Evolutionary conservation across 345 rosid genomes (phyloP).

Genomic region (Punica granatum): DNA sequence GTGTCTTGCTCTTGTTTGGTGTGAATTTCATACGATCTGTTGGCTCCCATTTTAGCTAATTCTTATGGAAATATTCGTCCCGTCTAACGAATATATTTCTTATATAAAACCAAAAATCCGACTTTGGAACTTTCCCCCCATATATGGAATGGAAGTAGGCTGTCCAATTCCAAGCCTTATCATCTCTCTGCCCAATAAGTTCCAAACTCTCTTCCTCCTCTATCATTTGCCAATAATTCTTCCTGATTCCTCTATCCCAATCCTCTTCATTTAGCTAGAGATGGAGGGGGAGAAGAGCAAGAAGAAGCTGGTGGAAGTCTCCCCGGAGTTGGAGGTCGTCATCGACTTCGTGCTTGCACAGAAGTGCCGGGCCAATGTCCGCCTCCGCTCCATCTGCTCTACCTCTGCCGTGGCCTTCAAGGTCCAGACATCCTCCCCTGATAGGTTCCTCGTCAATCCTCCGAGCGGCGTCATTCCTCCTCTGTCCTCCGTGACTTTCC

Average conservation of each 20-base stretch:
- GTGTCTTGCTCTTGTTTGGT: no score
- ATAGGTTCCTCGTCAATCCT: slow-evolving; percentile 52
- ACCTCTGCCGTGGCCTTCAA: slow-evolving; percentile 42
- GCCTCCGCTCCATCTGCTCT: slow-evolving; percentile 36
- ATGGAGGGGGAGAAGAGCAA: slow-evolving; percentile 4
- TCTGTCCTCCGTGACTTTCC: slow-evolving; percentile 30
- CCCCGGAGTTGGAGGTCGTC: slow-evolving; percentile 34
- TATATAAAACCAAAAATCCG: no score
- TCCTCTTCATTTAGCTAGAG: neutral
- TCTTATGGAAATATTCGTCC: no score
- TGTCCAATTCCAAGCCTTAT: neutral
- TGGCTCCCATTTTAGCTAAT: no score
- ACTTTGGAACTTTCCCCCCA: neutral
- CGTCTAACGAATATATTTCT: no score
- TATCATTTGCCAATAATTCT: neutral
- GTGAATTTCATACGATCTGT: no score
- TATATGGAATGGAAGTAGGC: neutral
- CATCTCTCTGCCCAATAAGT: neutral
- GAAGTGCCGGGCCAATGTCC: slow-evolving; percentile 45
- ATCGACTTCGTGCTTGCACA: slow-evolving; percentile 36
- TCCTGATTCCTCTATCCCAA: no score
- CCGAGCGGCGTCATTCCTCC: slow-evolving; percentile 46
- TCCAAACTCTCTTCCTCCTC: neutral
- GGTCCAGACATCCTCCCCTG: slow-evolving; percentile 57
- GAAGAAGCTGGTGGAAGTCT: slow-evolving; percentile 29